Conservation (phyloP, 108 stramenopile species). For the Cyclostephanos tholiformis region DNA sequence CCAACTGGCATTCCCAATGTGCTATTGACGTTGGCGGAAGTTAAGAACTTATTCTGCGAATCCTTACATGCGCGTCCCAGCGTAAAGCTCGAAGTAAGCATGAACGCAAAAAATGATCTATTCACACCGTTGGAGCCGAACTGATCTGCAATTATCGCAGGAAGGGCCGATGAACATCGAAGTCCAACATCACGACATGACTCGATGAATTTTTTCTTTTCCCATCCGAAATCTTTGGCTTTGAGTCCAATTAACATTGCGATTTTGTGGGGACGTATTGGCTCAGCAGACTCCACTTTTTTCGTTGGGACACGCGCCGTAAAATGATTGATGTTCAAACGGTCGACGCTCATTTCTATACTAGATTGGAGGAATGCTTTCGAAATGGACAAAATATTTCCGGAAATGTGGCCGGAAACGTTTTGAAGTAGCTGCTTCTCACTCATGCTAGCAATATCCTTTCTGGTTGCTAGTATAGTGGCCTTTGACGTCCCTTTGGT, state of each 20-base stretch:
- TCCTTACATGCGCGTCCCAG: conserved; percentile 65
- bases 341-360: conserved; percentile 16
- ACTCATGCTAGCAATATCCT: conserved; percentile 47
- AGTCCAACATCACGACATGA: conserved; percentile 39
- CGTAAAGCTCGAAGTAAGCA: conserved; percentile 64
- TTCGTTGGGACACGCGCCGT: conserved; percentile 30
- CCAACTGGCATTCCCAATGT: conserved; percentile 72
- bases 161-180: conserved; percentile 15
- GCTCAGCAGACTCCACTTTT: conserved; percentile 12
- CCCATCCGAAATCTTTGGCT: conserved; percentile 69
- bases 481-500: conserved; percentile 61
- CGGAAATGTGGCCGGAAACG: conserved; percentile 24
- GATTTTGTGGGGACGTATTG: conserved; percentile 29
- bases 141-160: conserved; percentile 41
- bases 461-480: conserved; percentile 53
- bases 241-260: conserved; percentile 77
- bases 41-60: conserved; percentile 40
- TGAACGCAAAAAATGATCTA: conserved; percentile 58
- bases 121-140: conserved; percentile 60
- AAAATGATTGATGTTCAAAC: conserved; percentile 21
- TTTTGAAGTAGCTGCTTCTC: conserved; percentile 50
- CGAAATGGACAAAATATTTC: conserved; percentile 16
- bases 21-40: conserved; percentile 39
- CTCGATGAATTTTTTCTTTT: conserved; percentile 50
- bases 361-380: conserved; percentile 38